These are phyloP conservation scores for Berkeleyomyces rouxiae DNA, from an alignment of 2,329 filamentous ascomycete genomes.

Conservation along the genomic window DNA sequence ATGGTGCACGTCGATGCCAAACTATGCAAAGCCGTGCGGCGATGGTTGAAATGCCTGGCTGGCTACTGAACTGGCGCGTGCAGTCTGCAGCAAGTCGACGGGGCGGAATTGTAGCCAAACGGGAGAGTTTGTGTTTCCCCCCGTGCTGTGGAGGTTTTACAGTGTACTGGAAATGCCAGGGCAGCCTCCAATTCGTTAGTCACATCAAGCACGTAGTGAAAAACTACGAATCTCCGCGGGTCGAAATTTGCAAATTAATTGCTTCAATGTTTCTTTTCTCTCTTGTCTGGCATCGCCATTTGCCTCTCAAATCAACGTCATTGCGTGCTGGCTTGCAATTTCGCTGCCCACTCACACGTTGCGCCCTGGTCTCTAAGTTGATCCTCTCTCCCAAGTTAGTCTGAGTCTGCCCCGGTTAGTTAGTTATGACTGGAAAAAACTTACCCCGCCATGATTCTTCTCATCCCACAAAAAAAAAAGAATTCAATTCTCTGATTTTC, in stretches of 20 bases:
- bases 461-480: slow-evolving; percentile 9
- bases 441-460: slow-evolving; percentile 12
- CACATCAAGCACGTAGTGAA: neutral
- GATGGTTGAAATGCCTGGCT: neutral
- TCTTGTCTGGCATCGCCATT: neutral
- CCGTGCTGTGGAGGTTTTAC: too few relatives aligned
- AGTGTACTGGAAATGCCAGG: too few relatives aligned
- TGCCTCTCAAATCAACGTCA: neutral
- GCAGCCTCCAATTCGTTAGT: too few relatives aligned
- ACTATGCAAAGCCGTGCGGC: too few relatives aligned
- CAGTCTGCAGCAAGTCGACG: neutral
- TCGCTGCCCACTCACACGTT: neutral
- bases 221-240: neutral
- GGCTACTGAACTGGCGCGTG: neutral
- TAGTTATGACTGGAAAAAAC: slow-evolving; percentile 2
- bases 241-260: neutral
- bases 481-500: slow-evolving; percentile 1
- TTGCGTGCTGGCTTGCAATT: neutral
- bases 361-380: neutral
- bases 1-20: too few relatives aligned
- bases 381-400: slow-evolving; percentile 2
- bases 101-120: too few relatives aligned
- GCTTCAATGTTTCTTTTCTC: neutral
- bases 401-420: slow-evolving; percentile 4
- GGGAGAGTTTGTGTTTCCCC: too few relatives aligned